Evolutionary conservation across 768 basidiomycete species (phyloP).

Genomic region (Krasilnikovozyma curviuscula): DNA sequence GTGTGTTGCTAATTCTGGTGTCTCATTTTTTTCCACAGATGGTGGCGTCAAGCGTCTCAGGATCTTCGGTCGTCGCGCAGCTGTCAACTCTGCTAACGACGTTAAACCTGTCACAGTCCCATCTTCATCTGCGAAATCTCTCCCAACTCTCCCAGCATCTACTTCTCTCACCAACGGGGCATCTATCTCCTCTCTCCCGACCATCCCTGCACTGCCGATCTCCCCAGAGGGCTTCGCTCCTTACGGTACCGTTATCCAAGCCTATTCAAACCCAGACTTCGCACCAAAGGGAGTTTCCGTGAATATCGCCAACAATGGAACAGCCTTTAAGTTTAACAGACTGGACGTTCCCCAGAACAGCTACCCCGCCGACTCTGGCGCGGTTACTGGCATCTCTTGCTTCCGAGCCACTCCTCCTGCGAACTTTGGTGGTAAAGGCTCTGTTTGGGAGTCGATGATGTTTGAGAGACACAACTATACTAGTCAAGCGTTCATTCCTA

Average conservation of each 20-base stretch:
- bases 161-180: slow-evolving; percentile 2
- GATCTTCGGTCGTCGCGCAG: slow-evolving; percentile 44
- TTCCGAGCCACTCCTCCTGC: slow-evolving; percentile 57
- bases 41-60: slow-evolving; percentile 91
- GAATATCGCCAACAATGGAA: slow-evolving; percentile 70
- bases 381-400: slow-evolving; percentile 54
- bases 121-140: slow-evolving; percentile 32
- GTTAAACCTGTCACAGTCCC: too few species aligned
- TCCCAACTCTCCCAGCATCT: slow-evolving; percentile 22
- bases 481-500: slow-evolving; percentile 84
- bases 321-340: slow-evolving; percentile 84
- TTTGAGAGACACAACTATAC: slow-evolving; percentile 78
- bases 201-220: slow-evolving; percentile 35
- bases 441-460: slow-evolving; percentile 40
- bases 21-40: slow-evolving; percentile 31
- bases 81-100: slow-evolving; percentile 7
- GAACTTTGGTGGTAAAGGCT: slow-evolving; percentile 26
- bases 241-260: slow-evolving; percentile 83
- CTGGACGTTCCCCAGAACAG: slow-evolving; percentile 32
- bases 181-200: slow-evolving; percentile 6
- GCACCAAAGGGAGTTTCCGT: slow-evolving; percentile 49
- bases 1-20: too few species aligned
- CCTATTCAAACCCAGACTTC: slow-evolving; percentile 46
- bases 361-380: slow-evolving; percentile 41
- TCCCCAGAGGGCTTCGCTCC: slow-evolving; percentile 70